Conservation (phyloP, 1,284 basidiomycete species). For the Sphagnurus paluster region DNA sequence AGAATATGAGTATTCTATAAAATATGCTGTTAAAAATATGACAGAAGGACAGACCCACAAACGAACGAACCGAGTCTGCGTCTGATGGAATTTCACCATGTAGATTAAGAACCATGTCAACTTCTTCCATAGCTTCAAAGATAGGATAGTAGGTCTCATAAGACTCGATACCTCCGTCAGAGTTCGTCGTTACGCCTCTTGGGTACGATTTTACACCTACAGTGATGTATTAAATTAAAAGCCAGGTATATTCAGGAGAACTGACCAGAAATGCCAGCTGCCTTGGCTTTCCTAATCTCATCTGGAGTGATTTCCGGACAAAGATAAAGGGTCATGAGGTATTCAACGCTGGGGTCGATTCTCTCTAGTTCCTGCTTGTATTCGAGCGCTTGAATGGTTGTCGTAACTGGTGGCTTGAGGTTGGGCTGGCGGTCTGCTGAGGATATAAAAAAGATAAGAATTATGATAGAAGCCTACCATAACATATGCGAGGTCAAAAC, state of each 20-base stretch:
- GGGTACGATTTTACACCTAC: conserved; percentile 97
- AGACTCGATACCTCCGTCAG: conserved; percentile 94
- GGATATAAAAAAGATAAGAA: not conserved
- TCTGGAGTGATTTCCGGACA: conserved; percentile 88
- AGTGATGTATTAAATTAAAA: not conserved
- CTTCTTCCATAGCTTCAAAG: conserved; percentile 94
- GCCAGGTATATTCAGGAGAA: not conserved
- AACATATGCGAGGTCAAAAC: conserved; percentile 92
- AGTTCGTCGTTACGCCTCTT: conserved; percentile 97
- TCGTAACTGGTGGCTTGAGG: conserved; percentile 89
- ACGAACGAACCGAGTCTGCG: conserved; percentile 62
- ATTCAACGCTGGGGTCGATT: conserved; percentile 81
- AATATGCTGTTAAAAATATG: conserved; percentile 3
- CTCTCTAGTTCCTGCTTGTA: conserved; percentile 79
- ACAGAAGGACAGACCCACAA: conserved; percentile 1
- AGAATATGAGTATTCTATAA: conserved; percentile 86
- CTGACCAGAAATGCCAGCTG: conserved; percentile 80
- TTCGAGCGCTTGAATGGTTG: conserved; percentile 76
- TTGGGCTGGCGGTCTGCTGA: conserved; percentile 73
- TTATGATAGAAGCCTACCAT: conserved; percentile 66
- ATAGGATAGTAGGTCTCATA: conserved; percentile 95
- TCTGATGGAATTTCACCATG: conserved; percentile 99
- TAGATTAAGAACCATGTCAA: conserved; percentile 92
- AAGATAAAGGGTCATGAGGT: conserved; percentile 96
- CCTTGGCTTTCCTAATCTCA: conserved; percentile 87